Evolutionary conservation across 257 asterid species (phyloP).

Genomic region (Solanum paucissectum): DNA sequence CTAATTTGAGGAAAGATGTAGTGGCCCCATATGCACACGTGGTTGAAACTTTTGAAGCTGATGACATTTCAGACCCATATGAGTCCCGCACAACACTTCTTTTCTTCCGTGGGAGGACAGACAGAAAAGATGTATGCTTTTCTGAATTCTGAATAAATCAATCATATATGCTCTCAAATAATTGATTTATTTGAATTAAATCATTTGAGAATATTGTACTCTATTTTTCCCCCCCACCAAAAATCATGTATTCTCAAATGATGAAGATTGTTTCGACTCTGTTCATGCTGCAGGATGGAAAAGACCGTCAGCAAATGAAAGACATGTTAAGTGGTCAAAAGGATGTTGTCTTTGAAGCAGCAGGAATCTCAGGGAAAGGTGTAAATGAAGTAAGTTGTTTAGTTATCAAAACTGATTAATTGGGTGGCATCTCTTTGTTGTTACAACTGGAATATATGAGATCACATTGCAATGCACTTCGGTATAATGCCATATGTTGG

Average conservation of each 20-base stretch:
- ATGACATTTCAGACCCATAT: constrained; percentile 45
- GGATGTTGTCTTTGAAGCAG: constrained; percentile 58
- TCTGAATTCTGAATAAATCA: not conserved
- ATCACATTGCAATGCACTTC: not conserved
- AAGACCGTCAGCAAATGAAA: constrained; percentile 50
- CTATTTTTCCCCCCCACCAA: not conserved
- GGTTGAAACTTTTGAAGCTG: constrained; percentile 51
- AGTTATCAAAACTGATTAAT: not conserved
- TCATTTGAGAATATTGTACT: not conserved
- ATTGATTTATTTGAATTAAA: not conserved
- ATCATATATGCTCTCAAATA: not conserved
- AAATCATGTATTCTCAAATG: not conserved
- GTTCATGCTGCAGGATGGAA: constrained; percentile 65
- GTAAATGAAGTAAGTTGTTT: constrained; percentile 64
- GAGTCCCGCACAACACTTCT: constrained; percentile 67
- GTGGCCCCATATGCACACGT: constrained; percentile 91
- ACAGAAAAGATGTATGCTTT: constrained; percentile 71
- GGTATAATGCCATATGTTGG: not conserved
- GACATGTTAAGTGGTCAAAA: constrained; percentile 36
- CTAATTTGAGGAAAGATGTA: constrained; percentile 71
- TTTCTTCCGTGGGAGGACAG: constrained; percentile 81
- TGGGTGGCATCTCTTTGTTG: not conserved
- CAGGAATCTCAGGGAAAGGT: constrained; percentile 68
- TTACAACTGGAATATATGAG: not conserved
- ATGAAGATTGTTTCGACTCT: not conserved